Conservation (phyloP, 225 moss, liverwort and hornwort genomes). For the Pseudoscleropodium purum region DNA sequence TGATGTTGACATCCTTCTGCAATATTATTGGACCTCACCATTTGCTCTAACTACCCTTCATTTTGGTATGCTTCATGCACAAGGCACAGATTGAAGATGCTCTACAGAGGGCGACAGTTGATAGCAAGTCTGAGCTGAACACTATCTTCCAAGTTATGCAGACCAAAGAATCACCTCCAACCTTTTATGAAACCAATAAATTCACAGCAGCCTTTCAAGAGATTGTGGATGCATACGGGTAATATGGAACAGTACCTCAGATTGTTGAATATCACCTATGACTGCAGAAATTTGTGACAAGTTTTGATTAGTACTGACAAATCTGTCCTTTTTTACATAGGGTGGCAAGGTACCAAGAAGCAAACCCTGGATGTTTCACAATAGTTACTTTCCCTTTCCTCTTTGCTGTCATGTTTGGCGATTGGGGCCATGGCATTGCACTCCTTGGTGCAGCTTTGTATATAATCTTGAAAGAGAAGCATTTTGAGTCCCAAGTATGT, state of each 20-base stretch:
- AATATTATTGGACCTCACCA: not conserved
- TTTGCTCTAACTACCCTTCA: not conserved
- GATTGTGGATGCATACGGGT: constrained; percentile 97
- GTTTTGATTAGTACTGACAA: not conserved
- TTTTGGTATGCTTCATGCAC: not conserved
- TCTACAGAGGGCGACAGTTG: constrained; percentile 59
- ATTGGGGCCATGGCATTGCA: constrained; percentile 93
- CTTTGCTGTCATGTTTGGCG: constrained; percentile 99
- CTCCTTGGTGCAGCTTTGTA: constrained; percentile 56
- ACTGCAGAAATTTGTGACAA: not conserved
- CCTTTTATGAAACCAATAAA: constrained; percentile 87
- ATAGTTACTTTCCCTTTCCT: constrained; percentile 95
- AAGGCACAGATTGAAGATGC: constrained; percentile 83
- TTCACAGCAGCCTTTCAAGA: constrained; percentile 88
- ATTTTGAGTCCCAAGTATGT: constrained; percentile 60
- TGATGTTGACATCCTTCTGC: not conserved
- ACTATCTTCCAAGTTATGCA: constrained; percentile 82
- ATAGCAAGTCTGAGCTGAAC: constrained; percentile 75
- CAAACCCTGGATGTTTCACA: constrained; percentile 89
- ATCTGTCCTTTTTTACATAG: constrained; percentile 10
- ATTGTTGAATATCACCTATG: not conserved
- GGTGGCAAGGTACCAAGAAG: constrained; percentile 92
- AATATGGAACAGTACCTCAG: not conserved
- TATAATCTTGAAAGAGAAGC: constrained; percentile 62
- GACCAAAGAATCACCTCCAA: constrained; percentile 76